phyloP scores from a whole-genome alignment of 1,284 basidiomycete species.

The Anthracocystis walkeri region DNA sequence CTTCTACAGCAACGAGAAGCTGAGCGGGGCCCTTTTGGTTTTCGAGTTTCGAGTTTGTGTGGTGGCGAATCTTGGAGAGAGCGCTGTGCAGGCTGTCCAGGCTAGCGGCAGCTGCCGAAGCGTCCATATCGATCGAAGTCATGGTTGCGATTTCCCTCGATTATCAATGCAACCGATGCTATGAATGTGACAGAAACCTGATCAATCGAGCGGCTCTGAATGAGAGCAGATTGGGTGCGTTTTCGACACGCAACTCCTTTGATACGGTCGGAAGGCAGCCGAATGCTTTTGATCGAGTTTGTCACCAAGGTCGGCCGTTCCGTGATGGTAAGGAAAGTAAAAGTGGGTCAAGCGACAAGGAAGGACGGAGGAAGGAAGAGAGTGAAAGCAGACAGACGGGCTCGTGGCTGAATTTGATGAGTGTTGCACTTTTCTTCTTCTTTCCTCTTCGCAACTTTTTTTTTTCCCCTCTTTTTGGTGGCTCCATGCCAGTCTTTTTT shows the following conservation, averaged over 20 bases:
- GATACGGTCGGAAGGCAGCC: not conserved
- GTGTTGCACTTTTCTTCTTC: slow-evolving; percentile 8
- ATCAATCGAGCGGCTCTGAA: not conserved
- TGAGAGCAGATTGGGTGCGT: slow-evolving; percentile 6
- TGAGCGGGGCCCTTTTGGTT: slow-evolving; percentile 93
- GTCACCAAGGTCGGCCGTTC: not conserved
- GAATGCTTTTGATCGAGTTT: not conserved
- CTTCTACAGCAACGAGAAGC: slow-evolving; percentile 88
- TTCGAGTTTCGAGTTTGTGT: slow-evolving; percentile 81
- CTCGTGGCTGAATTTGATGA: not conserved
- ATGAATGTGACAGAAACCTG: not conserved
- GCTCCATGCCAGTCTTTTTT: no score
- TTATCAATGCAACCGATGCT: slow-evolving; percentile 1
- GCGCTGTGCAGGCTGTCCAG: slow-evolving; percentile 50
- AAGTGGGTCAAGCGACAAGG: not conserved
- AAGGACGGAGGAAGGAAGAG: not conserved
- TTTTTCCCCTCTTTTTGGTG: not conserved
- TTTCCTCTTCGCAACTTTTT: not conserved
- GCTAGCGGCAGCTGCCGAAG: slow-evolving; percentile 40
- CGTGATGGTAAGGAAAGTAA: not conserved
- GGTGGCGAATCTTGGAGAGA: slow-evolving; percentile 83
- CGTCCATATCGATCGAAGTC: slow-evolving; percentile 41
- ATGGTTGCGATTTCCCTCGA: slow-evolving; percentile 11
- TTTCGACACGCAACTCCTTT: slow-evolving; percentile 2
- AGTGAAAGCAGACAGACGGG: not conserved